Base-by-base conservation (phyloP, 441 rosid genomes). In the Cnidoscolus chayamansa region DNA sequence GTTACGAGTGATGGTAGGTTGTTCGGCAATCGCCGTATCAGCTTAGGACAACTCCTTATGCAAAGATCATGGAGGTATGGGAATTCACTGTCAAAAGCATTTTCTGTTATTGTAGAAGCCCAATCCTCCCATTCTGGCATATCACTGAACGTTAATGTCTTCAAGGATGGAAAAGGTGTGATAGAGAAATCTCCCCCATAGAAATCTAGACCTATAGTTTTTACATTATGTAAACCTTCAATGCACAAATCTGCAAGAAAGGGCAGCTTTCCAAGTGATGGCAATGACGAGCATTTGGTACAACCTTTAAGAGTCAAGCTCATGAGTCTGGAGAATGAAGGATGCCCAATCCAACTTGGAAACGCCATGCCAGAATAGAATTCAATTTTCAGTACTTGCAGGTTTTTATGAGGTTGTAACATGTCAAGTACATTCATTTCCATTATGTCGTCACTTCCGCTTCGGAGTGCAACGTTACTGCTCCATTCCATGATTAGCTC, bases 201-300 rank as follows among this genome's bases (percentile, higher is more conserved):
- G 45, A 70, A 70, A 16, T 48, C 73, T 16, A 32, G 73, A 45
- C 65, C 48, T 3, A 70, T 48, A 59, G 0, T 47, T 49, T 15
- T 2, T 6, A 70, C 30, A 59, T 16, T 32, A 6, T 9, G 30
- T 11, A 70, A 7, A 45, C 65, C 73, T 31, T 58, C 55, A 15
- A 70, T 48, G 31, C 10, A 47, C 66, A 72, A 15, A 37, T 54
- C 68, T 69, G 73, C 68, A 30, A 81, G 77, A 3, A 47, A 65
- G 5, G 80, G 79, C 32, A 81, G 74, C 9, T 11, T 45, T 58
- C 84, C 84, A 13, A 81, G 78, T 50, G 80, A 60, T 43, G 79
- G 81, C 63, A 81, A 66, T 32, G 65, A 49, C 4, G 47, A n/a
- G 53, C 66, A 68, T 35, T 68, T 77, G 9, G 32, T 16, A 50